A percentile compares a stretch with the other conserved stretches of the same genome.
Conservation (phyloP, 371 early-diverging fungal genomes). For the Thermomucor indicae-seudaticae region DNA sequence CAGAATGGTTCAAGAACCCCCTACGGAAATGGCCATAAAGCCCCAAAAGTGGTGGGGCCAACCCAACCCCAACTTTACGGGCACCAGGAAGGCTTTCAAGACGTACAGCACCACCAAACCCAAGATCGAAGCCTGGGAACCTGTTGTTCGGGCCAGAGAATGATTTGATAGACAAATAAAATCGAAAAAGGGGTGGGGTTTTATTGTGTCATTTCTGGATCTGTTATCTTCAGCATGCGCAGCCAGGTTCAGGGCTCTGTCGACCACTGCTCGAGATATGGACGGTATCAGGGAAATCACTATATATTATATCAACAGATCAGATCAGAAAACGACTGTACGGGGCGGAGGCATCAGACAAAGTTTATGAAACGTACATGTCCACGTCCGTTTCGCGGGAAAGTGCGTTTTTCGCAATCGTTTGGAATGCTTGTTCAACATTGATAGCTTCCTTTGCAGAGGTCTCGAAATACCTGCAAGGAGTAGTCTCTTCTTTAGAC, state of each 20-base stretch:
- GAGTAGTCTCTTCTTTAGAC: background rate
- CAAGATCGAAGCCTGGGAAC: slow-evolving; percentile 80
- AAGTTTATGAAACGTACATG: slow-evolving; percentile 46
- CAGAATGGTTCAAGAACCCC: slow-evolving; percentile 80
- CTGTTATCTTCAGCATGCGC: slow-evolving; percentile 30
- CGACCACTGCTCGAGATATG: slow-evolving; percentile 74
- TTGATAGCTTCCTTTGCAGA: slow-evolving; percentile 96
- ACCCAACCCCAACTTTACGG: slow-evolving; percentile 65
- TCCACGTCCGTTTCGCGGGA: slow-evolving; percentile 90
- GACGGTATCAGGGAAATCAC: slow-evolving; percentile 93
- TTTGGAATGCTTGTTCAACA: slow-evolving; percentile 94
- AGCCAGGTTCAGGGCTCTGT: slow-evolving; percentile 54
- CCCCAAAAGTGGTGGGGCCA: slow-evolving; percentile 44
- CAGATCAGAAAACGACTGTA: too few relatives aligned
- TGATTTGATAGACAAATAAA: slow-evolving; percentile 2
- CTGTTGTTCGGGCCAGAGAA: slow-evolving; percentile 52
- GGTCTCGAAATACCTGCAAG: slow-evolving; percentile 88
- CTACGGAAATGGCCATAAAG: slow-evolving; percentile 48
- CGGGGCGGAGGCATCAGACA: too few relatives aligned
- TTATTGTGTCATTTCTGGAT: background rate
- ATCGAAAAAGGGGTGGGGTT: background rate
- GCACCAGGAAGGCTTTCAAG: slow-evolving; percentile 71
- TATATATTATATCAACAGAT: slow-evolving; percentile 36
- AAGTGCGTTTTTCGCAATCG: slow-evolving; percentile 91
- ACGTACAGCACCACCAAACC: slow-evolving; percentile 86